Evolutionary conservation across 2,329 filamentous ascomycete species (phyloP).

Genomic region (Phaeoacremonium minimum): DNA sequence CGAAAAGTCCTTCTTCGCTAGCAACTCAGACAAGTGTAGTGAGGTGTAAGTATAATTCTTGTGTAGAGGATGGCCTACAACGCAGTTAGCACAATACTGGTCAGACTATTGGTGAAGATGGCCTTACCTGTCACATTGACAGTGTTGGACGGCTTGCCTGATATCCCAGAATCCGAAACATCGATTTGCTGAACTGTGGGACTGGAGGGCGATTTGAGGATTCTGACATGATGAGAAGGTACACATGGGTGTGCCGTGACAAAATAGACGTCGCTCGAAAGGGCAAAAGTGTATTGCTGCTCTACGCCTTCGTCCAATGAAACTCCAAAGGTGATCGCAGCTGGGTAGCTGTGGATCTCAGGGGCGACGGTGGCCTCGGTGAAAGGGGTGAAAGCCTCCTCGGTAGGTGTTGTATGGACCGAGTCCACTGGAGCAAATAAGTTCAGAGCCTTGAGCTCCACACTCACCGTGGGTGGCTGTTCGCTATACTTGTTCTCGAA

Average conservation of each 20-base stretch:
- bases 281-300: constrained; percentile 34
- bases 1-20: constrained; percentile 39
- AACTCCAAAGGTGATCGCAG: constrained; percentile 34
- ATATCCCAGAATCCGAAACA: constrained; percentile 38
- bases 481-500: constrained; percentile 49
- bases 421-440: constrained; percentile 40
- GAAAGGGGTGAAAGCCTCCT: constrained; percentile 27
- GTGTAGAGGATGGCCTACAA: constrained; percentile 56
- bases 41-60: constrained; percentile 58
- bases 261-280: constrained; percentile 59
- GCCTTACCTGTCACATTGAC: constrained; percentile 43
- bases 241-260: constrained; percentile 64
- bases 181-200: constrained; percentile 56
- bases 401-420: constrained; percentile 37
- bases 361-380: constrained; percentile 25
- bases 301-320: constrained; percentile 33
- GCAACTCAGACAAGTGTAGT: constrained; percentile 54
- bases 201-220: constrained; percentile 55
- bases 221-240: constrained; percentile 50
- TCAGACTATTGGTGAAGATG: no score
- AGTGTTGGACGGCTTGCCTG: constrained; percentile 39
- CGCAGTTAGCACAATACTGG: background rate
- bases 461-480: constrained; percentile 39
- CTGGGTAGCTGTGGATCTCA: constrained; percentile 31
- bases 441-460: constrained; percentile 47